Percentiles rank a stretch among this genome's conserved stretches.
phyloP scores from a whole-genome alignment of 352 stramenopile species.

The Phytophthora megakarya region DNA sequence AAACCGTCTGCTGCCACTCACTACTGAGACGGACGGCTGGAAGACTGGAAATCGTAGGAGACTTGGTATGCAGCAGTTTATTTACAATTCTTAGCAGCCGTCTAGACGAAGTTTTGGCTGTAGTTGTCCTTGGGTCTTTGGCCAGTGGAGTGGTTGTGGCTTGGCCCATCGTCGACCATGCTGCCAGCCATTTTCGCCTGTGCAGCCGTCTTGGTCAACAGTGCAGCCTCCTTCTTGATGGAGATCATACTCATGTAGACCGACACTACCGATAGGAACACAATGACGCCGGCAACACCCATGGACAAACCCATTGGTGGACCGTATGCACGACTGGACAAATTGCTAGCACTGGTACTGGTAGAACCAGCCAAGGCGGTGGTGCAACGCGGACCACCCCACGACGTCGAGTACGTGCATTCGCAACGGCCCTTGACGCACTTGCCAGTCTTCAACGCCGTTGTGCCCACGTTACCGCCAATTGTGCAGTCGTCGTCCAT shows the following conservation, averaged over 20 bases:
- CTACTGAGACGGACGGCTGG: constrained; percentile 7
- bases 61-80: constrained; percentile 19
- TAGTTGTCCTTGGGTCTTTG: constrained; percentile 55
- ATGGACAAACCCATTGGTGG: constrained; percentile 56
- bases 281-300: constrained; percentile 29
- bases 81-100: constrained; percentile 27
- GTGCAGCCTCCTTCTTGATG: constrained; percentile 33
- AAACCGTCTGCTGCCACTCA: constrained; percentile 17
- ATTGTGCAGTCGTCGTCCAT: constrained; percentile 56
- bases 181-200: constrained; percentile 37
- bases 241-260: constrained; percentile 39
- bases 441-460: constrained; percentile 41
- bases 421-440: constrained; percentile 54
- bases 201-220: constrained; percentile 28
- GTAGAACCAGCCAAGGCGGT: constrained; percentile 39
- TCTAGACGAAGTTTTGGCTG: constrained; percentile 67
- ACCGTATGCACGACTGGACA: constrained; percentile 48
- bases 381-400: constrained; percentile 64
- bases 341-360: constrained; percentile 27
- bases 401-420: constrained; percentile 52
- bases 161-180: constrained; percentile 22
- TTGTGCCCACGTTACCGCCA: constrained; percentile 40
- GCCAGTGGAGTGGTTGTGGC: constrained; percentile 15
- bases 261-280: constrained; percentile 38
- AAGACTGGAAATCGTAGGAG: not conserved